Evolutionary conservation across 306 rosid species (phyloP).

Genomic region (Sphenostylis stenocarpa): DNA sequence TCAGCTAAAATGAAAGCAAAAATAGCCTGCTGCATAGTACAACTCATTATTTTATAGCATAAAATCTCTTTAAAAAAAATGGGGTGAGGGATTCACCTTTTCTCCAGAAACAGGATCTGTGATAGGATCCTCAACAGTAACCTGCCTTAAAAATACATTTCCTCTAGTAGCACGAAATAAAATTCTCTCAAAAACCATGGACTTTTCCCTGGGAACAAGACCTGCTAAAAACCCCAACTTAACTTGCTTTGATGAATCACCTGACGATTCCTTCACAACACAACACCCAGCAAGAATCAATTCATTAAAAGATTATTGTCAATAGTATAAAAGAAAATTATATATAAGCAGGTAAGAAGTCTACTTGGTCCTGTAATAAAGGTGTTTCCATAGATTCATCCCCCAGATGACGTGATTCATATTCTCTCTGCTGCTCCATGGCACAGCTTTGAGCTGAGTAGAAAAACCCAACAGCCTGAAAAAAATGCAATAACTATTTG

Average conservation of each 20-base stretch:
- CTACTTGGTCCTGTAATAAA: slow-evolving; percentile 70
- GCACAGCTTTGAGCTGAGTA: slow-evolving; percentile 63
- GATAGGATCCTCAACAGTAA: slow-evolving; percentile 63
- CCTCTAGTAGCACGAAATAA: slow-evolving; percentile 93
- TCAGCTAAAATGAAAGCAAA: not conserved
- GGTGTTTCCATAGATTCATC: slow-evolving; percentile 72
- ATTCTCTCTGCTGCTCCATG: slow-evolving; percentile 67
- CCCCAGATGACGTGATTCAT: slow-evolving; percentile 46
- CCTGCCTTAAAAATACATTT: slow-evolving; percentile 81
- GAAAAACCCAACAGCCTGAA: slow-evolving; percentile 83
- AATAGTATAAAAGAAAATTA: slow-evolving; percentile 20
- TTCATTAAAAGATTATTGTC: slow-evolving; percentile 11
- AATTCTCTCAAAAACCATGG: slow-evolving; percentile 80
- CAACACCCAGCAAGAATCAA: slow-evolving; percentile 30
- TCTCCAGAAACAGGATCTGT: slow-evolving; percentile 82
- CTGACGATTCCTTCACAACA: slow-evolving; percentile 60
- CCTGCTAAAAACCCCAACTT: slow-evolving; percentile 80
- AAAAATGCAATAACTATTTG: slow-evolving; percentile 26
- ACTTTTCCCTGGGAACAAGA: slow-evolving; percentile 83
- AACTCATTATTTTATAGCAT: slow-evolving; percentile 19
- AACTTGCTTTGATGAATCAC: slow-evolving; percentile 72
- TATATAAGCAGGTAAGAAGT: slow-evolving; percentile 26
- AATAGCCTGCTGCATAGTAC: not conserved
- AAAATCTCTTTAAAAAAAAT: not conserved
- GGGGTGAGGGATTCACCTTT: slow-evolving; percentile 57